These are phyloP conservation scores for Agrocybe praecox DNA, from an alignment of 768 basidiomycete species.

Conservation along the genomic window DNA sequence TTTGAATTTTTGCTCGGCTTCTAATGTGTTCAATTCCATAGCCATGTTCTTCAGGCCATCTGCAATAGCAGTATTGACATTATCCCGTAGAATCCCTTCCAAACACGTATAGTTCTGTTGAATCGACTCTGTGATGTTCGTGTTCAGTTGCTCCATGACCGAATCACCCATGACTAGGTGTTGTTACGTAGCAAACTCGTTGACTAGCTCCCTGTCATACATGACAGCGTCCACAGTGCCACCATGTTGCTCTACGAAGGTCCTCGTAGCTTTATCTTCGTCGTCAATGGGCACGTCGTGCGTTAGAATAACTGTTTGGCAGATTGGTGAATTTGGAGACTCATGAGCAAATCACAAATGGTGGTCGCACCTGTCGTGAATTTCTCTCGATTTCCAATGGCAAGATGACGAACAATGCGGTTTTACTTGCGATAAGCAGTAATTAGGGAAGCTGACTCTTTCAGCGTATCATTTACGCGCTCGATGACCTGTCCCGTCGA, in stretches of 20 bases:
- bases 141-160: constrained; percentile 41
- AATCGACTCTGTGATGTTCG: constrained; percentile 34
- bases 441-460: constrained; percentile 40
- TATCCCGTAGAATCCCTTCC: constrained; percentile 33
- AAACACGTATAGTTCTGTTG: constrained; percentile 31
- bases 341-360: constrained; percentile 38
- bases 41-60: constrained; percentile 39
- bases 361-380: constrained; percentile 32
- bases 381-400: constrained; percentile 37
- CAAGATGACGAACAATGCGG: constrained; percentile 36
- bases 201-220: constrained; percentile 35
- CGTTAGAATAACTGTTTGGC: constrained; percentile 38
- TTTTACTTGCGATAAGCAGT: constrained; percentile 40
- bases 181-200: constrained; percentile 37
- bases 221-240: constrained; percentile 36
- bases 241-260: constrained; percentile 36
- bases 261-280: constrained; percentile 35
- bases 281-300: constrained; percentile 37
- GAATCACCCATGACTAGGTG: constrained; percentile 38
- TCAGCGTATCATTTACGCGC: constrained; percentile 36
- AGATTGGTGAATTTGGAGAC: constrained; percentile 44
- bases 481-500: constrained; percentile 38
- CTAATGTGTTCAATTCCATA: constrained; percentile 31
- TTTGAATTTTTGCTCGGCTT: constrained; percentile 37
- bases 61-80: constrained; percentile 33